Percentiles rank a stretch among this genome's conserved stretches.
Evolutionary conservation across 1,284 basidiomycete genomes (phyloP).

Genomic region (Wolfiporia cocos): DNA sequence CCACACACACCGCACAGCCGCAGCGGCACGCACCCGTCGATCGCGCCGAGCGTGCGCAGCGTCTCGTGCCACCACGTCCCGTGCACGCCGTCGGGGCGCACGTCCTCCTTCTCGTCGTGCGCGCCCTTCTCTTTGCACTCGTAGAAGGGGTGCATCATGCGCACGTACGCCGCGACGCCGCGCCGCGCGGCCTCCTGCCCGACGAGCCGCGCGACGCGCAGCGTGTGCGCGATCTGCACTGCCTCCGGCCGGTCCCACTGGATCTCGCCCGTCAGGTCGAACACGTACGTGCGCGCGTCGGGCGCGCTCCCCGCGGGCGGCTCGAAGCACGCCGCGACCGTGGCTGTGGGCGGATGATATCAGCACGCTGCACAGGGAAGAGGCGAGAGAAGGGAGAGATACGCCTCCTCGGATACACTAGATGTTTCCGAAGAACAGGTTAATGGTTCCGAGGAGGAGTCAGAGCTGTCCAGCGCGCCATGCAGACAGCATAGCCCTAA

Average conservation of each 20-base stretch:
- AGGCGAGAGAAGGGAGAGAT: no score
- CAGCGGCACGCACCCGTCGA: slow-evolving; percentile 49
- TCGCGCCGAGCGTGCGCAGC: slow-evolving; percentile 68
- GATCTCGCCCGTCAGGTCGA: slow-evolving; percentile 80
- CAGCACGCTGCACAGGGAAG: no score
- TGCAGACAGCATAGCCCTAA: no score
- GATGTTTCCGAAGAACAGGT: no score
- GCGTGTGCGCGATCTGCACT: slow-evolving; percentile 78
- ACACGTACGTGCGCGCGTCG: slow-evolving; percentile 72
- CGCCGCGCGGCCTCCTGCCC: slow-evolving; percentile 63
- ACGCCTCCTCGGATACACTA: no score
- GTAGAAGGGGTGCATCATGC: slow-evolving; percentile 80
- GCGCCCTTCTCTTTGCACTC: slow-evolving; percentile 64
- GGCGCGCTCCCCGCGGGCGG: slow-evolving; percentile 58
- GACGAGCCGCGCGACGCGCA: slow-evolving; percentile 63
- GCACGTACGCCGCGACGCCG: slow-evolving; percentile 71
- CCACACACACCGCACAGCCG: slow-evolving; percentile 1
- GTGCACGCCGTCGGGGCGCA: slow-evolving; percentile 66
- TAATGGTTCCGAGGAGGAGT: no score
- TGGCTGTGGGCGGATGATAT: slow-evolving; percentile 37
- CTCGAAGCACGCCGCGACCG: slow-evolving; percentile 61
- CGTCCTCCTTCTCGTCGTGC: slow-evolving; percentile 69
- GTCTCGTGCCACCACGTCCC: slow-evolving; percentile 92
- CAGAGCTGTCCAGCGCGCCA: no score
- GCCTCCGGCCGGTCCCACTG: slow-evolving; percentile 74